A percentile compares a stretch with the other conserved stretches of the same genome.
phyloP scores from a whole-genome alignment of 139 green algal species.

The Pleodorina starrii region DNA sequence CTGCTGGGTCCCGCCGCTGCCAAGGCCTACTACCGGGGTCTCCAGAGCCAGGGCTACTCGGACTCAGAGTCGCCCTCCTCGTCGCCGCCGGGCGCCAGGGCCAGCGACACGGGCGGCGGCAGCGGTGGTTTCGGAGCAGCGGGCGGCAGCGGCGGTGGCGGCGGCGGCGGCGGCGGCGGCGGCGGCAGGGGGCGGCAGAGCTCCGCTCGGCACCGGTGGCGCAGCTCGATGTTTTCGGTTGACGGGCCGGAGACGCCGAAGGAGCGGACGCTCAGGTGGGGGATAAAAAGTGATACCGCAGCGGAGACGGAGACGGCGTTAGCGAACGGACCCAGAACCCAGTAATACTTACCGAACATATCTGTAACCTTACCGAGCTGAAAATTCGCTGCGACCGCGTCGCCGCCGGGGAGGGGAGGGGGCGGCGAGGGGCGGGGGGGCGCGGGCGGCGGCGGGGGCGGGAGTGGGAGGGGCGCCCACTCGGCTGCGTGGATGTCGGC shows the following conservation, averaged over 20 bases:
- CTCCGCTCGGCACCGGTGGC: neutral
- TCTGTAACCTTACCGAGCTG: too few species aligned
- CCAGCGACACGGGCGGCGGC: neutral
- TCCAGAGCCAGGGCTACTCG: slow-evolving; percentile 15
- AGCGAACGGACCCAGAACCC: too few species aligned
- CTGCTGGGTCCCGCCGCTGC: slow-evolving; percentile 36
- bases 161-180: neutral
- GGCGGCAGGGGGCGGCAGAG: too few species aligned
- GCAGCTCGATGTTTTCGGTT: neutral
- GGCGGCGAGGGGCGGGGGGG: too few species aligned
- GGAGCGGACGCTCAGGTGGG: slow-evolving; percentile 17
- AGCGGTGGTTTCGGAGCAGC: too few species aligned
- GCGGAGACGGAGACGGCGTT: too few species aligned
- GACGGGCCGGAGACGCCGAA: slow-evolving; percentile 33
- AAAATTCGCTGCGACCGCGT: too few species aligned
- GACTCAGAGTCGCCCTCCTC: neutral
- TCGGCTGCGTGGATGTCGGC: neutral
- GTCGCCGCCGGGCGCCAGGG: neutral
- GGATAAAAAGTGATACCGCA: too few species aligned
- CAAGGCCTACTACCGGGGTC: slow-evolving; percentile 28
- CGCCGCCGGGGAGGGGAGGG: too few species aligned
- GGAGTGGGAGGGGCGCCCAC: neutral
- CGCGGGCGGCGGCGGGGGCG: too few species aligned
- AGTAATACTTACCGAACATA: too few species aligned
- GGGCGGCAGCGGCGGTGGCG: neutral